A percentile compares a stretch with the other conserved stretches of the same genome.
phyloP scores from a whole-genome alignment of 176 grass and related monocot species.

The Hordeum vulgare region DNA sequence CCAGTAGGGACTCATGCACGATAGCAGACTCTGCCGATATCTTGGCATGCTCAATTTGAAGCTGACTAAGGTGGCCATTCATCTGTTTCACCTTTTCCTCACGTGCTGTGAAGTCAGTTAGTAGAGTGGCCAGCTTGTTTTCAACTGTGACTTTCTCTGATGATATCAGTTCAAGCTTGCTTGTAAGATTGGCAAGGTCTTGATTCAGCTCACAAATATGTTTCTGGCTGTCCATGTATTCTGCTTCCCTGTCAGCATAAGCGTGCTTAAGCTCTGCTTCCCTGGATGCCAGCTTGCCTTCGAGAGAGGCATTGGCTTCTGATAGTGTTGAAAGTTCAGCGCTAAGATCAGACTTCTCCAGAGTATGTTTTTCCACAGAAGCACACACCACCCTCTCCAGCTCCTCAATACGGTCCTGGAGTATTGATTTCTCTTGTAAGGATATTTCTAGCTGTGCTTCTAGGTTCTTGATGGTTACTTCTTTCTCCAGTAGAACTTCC shows the following conservation, averaged over 20 bases:
- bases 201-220: constrained; percentile 43
- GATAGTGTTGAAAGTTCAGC: constrained; percentile 44
- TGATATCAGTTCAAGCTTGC: constrained; percentile 31
- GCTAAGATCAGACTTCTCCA: constrained; percentile 51
- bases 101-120: constrained; percentile 30
- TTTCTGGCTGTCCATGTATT: constrained; percentile 25
- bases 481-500: constrained; percentile 38
- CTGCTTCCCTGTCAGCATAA: constrained; percentile 33
- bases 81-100: constrained; percentile 50
- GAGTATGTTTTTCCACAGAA: constrained; percentile 50
- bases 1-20: constrained; percentile 1
- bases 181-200: constrained; percentile 38
- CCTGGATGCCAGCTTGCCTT: constrained; percentile 29
- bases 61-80: constrained; percentile 46
- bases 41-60: constrained; percentile 57
- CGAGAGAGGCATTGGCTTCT: constrained; percentile 44
- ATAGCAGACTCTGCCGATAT: constrained; percentile 32
- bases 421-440: constrained; percentile 41
- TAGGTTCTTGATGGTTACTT: constrained; percentile 33
- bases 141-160: constrained; percentile 46
- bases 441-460: constrained; percentile 35
- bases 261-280: constrained; percentile 40
- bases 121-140: constrained; percentile 32
- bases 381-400: constrained; percentile 49
- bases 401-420: constrained; percentile 39